A percentile compares a stretch with the other conserved stretches of the same genome.
phyloP scores from a whole-genome alignment of 1,139 yeast genomes.

The Lodderomyces metapsilosis region DNA sequence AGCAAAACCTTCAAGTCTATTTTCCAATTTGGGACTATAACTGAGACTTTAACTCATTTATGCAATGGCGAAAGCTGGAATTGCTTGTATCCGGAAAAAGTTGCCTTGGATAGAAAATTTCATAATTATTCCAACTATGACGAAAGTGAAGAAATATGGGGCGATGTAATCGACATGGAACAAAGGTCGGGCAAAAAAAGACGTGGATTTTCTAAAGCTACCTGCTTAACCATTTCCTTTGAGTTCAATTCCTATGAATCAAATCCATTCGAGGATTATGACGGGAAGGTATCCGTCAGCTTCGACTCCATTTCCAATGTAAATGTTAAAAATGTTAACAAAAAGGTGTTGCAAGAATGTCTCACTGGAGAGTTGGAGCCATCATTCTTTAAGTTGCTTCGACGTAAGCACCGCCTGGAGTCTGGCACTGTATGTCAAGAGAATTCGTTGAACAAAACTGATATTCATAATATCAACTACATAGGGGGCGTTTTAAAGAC shows the following conservation, averaged over 20 bases:
- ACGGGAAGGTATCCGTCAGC: constrained; percentile 23
- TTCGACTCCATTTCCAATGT: constrained; percentile 29
- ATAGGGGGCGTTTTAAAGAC: constrained; percentile 31
- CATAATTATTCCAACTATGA: constrained; percentile 5
- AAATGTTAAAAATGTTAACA: constrained; percentile 23
- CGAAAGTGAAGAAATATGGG: constrained; percentile 10
- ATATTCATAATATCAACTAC: constrained; percentile 34
- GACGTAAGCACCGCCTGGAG: constrained; percentile 1
- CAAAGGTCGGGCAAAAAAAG: neutral
- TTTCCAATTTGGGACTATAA: neutral
- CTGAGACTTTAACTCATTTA: constrained; percentile 4
- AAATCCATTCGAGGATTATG: constrained; percentile 31
- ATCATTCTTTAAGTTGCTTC: constrained; percentile 31
- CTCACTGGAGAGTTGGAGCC: constrained; percentile 28
- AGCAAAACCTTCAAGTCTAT: constrained; percentile 14
- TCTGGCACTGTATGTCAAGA: neutral
- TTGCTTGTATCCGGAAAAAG: constrained; percentile 4
- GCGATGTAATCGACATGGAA: constrained; percentile 7
- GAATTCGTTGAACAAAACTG: constrained; percentile 21
- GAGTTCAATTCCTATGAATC: constrained; percentile 32
- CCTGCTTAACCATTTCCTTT: constrained; percentile 40
- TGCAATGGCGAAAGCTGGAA: constrained; percentile 2
- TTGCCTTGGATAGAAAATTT: constrained; percentile 7
- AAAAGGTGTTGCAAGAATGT: constrained; percentile 24
- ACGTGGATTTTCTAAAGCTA: constrained; percentile 10